Conservation (phyloP, 805 yeast genomes). For the Priceomyces fermenticarens region DNA sequence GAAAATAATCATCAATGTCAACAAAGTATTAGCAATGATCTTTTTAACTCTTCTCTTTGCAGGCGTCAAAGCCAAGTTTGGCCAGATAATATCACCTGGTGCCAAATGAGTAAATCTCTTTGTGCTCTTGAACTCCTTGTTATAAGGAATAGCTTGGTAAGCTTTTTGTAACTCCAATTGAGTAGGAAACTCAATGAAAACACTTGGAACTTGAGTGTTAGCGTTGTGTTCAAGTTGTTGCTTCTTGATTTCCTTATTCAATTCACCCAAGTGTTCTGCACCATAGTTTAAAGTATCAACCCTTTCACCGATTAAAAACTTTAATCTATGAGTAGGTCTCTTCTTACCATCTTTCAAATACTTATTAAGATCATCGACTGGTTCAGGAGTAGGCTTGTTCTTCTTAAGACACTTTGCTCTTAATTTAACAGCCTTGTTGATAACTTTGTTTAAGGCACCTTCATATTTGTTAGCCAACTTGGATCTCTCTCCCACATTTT, state of each 20-base stretch:
- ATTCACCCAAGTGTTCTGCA: slow-evolving; percentile 61
- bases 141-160: slow-evolving; percentile 72
- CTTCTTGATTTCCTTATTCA: slow-evolving; percentile 61
- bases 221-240: slow-evolving; percentile 54
- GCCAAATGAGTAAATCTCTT: slow-evolving; percentile 59
- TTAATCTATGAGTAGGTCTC: slow-evolving; percentile 78
- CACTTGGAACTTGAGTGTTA: slow-evolving; percentile 59
- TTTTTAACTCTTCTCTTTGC: slow-evolving; percentile 56
- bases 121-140: slow-evolving; percentile 43
- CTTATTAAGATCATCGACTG: slow-evolving; percentile 53
- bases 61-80: slow-evolving; percentile 59
- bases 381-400: slow-evolving; percentile 51
- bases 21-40: slow-evolving; percentile 57
- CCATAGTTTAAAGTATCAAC: slow-evolving; percentile 81
- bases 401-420: slow-evolving; percentile 59
- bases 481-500: slow-evolving; percentile 59
- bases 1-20: slow-evolving; percentile 56
- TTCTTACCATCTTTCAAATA: slow-evolving; percentile 67
- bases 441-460: slow-evolving; percentile 56
- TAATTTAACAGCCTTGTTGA: slow-evolving; percentile 57
- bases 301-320: slow-evolving; percentile 72
- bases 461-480: slow-evolving; percentile 63
- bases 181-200: slow-evolving; percentile 75
- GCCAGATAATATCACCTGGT: slow-evolving; percentile 87
- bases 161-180: slow-evolving; percentile 89